A percentile compares a stretch with the other conserved stretches of the same genome.
phyloP scores from a whole-genome alignment of 306 rosid species.

The Cyclanthera cordifolia region DNA sequence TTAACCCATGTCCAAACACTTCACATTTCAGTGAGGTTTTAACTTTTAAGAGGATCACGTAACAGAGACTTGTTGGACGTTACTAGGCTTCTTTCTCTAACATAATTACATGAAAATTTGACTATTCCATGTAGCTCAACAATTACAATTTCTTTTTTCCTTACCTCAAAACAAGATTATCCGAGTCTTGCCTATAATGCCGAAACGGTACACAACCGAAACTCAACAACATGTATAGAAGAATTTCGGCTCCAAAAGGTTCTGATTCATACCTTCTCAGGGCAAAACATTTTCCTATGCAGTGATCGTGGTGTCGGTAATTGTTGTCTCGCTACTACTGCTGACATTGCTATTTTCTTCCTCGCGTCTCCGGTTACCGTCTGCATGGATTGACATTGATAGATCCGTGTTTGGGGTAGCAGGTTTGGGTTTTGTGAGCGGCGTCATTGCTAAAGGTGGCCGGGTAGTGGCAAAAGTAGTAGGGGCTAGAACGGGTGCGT shows the following conservation, averaged over 20 bases:
- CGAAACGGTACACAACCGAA: not conserved
- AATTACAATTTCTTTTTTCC: not conserved
- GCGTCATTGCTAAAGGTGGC: not conserved
- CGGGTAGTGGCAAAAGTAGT: constrained; percentile 13
- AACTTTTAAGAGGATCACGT: not conserved
- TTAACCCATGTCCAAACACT: not conserved
- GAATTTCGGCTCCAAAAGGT: not conserved
- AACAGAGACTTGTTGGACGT: not conserved
- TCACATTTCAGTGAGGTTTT: not conserved
- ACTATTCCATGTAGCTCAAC: not conserved
- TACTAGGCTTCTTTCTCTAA: not conserved
- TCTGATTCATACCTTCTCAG: constrained; percentile 11
- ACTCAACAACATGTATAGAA: not conserved
- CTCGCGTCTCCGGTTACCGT: constrained; percentile 15
- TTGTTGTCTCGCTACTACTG: constrained; percentile 48
- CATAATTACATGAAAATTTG: not conserved
- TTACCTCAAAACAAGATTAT: not conserved
- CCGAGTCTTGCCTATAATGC: not conserved
- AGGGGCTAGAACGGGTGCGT: constrained; percentile 11
- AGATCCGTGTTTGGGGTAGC: constrained; percentile 44
- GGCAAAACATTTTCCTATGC: constrained; percentile 31
- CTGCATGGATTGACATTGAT: constrained; percentile 45
- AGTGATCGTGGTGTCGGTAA: constrained; percentile 39
- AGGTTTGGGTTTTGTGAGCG: constrained; percentile 15
- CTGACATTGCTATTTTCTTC: constrained; percentile 28